Percentiles rank a stretch among this genome's conserved stretches.
phyloP scores from a whole-genome alignment of 306 rosid genomes.

The Dryas octopetala region DNA sequence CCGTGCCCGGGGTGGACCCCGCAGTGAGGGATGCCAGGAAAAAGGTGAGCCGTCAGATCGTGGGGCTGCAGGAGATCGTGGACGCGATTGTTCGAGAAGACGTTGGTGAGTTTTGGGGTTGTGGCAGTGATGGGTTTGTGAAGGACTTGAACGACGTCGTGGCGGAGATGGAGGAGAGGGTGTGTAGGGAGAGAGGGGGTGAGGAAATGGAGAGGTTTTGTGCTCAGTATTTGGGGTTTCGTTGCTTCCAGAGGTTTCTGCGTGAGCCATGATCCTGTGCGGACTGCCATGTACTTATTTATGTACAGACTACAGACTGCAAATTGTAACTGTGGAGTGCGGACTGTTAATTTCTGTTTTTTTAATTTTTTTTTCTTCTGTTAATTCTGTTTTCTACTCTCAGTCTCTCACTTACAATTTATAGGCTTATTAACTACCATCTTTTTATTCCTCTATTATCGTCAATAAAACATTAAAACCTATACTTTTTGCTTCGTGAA shows the following conservation, averaged over 20 bases:
- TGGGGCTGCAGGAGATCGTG: conserved; percentile 84
- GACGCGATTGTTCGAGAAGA: conserved; percentile 57
- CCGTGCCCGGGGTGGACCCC: conserved; percentile 82
- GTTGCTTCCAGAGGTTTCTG: conserved; percentile 85
- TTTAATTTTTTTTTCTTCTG: too few relatives aligned
- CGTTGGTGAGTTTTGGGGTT: conserved; percentile 20
- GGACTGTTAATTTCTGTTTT: too few relatives aligned
- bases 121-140: conserved; percentile 29
- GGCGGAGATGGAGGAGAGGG: conserved; percentile 74
- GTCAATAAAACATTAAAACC: background rate
- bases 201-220: conserved; percentile 74
- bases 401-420: too few relatives aligned
- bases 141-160: conserved; percentile 65
- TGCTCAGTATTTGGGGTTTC: conserved; percentile 69
- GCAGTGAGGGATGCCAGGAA: conserved; percentile 77
- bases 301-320: too few relatives aligned
- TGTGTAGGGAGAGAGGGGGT: conserved; percentile 78
- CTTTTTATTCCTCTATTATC: background rate
- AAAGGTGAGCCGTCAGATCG: conserved; percentile 82
- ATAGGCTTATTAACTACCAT: background rate
- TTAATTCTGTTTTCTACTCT: too few relatives aligned
- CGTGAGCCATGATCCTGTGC: conserved; percentile 43
- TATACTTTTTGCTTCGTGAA: too few relatives aligned
- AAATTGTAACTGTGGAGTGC: too few relatives aligned
- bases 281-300: background rate